Conservation (phyloP, 2,329 filamentous ascomycete species). For the Cyphellophora attinorum region DNA sequence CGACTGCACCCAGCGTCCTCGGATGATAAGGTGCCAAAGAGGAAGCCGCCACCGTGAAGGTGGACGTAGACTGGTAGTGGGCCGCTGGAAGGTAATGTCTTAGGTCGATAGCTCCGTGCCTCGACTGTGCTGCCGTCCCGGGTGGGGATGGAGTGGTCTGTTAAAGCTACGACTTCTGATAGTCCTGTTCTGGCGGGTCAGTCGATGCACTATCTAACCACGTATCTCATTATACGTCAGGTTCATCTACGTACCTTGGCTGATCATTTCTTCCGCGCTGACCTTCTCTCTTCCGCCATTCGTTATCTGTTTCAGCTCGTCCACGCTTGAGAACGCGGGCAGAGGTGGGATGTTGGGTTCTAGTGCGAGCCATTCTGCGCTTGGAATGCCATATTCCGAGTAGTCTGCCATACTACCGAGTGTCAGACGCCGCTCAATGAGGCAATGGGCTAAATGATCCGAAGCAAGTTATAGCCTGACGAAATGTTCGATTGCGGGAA, state of each 20-base stretch:
- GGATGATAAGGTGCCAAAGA: constrained; percentile 43
- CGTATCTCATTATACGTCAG: neutral
- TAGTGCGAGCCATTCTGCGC: neutral
- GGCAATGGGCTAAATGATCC: too few relatives aligned
- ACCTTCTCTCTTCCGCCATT: neutral
- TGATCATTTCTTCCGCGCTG: neutral
- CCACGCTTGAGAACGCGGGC: neutral
- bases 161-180: neutral
- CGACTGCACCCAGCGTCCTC: constrained; percentile 45
- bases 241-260: neutral
- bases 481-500: too few relatives aligned
- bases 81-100: constrained; percentile 6
- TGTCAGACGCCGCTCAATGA: too few relatives aligned
- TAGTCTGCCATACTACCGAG: neutral
- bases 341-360: neutral
- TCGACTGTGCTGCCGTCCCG: neutral
- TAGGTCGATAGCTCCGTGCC: neutral
- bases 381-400: neutral
- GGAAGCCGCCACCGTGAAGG: constrained; percentile 48
- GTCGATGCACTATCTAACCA: neutral
- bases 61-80: constrained; percentile 42
- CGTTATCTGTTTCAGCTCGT: neutral
- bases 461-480: too few relatives aligned
- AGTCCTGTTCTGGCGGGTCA: too few relatives aligned
- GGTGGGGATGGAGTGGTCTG: neutral